Conservation (phyloP, 2,329 filamentous ascomycete species). For the Colletotrichum chrysophilum region DNA sequence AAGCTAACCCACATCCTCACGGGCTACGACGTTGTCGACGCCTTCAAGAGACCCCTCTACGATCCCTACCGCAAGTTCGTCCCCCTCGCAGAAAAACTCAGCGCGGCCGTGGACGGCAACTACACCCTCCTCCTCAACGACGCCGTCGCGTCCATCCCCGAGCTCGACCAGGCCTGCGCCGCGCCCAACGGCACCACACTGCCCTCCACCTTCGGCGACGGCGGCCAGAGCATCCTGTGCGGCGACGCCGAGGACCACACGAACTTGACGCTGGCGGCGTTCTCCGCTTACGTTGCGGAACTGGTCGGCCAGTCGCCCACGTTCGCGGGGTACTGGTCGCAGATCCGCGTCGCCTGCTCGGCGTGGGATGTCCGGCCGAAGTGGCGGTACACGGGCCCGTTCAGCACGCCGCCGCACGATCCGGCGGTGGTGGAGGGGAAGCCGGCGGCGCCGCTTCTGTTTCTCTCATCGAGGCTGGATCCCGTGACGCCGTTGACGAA, state of each 20-base stretch:
- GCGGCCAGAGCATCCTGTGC: conserved; percentile 34
- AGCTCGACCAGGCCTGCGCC: neutral
- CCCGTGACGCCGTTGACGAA: conserved; percentile 51
- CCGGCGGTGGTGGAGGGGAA: conserved; percentile 28
- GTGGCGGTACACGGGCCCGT: conserved; percentile 45
- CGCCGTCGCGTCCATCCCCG: neutral
- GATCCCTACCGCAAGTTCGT: conserved; percentile 26
- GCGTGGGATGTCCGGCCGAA: conserved; percentile 41
- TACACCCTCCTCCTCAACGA: conserved; percentile 19
- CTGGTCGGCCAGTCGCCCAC: conserved; percentile 32
- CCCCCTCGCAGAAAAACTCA: conserved; percentile 22
- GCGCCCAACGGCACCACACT: neutral
- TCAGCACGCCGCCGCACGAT: conserved; percentile 29
- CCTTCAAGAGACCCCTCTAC: conserved; percentile 36
- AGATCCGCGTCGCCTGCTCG: conserved; percentile 43
- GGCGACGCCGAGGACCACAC: conserved; percentile 35
- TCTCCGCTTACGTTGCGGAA: conserved; percentile 31
- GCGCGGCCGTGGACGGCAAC: conserved; percentile 31
- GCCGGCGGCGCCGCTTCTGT: conserved; percentile 48
- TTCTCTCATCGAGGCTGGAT: conserved; percentile 46
- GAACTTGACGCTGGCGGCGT: conserved; percentile 26
- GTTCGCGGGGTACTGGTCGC: conserved; percentile 37
- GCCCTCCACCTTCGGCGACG: conserved; percentile 21
- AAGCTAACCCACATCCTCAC: conserved; percentile 32
- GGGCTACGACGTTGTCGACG: conserved; percentile 31